Evolutionary conservation across 2,329 filamentous ascomycete genomes (phyloP).

Genomic region (Trichoderma aggressivum): DNA sequence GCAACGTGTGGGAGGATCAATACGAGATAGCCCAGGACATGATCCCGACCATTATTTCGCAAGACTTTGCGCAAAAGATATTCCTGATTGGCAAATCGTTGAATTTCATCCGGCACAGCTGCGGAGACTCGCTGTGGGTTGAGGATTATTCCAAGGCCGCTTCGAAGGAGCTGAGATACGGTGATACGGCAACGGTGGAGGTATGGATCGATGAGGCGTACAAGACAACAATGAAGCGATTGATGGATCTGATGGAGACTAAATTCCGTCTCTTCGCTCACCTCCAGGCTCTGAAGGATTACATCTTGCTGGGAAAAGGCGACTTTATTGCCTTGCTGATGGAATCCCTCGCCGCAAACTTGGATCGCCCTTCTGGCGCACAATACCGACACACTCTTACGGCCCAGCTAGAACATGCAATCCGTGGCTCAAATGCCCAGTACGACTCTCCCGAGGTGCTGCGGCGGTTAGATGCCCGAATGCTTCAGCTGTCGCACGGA

Average conservation of each 20-base stretch:
- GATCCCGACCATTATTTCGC: slow-evolving; percentile 89
- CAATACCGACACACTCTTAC: slow-evolving; percentile 96
- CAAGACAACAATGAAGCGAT: slow-evolving; percentile 93
- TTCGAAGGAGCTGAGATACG: slow-evolving; percentile 87
- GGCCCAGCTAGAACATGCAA: slow-evolving; percentile 95
- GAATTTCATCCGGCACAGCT: slow-evolving; percentile 96
- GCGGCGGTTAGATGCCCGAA: slow-evolving; percentile 88
- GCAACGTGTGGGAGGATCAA: slow-evolving; percentile 97
- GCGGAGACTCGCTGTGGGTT: slow-evolving; percentile 90
- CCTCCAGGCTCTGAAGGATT: slow-evolving; percentile 86
- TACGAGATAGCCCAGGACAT: slow-evolving; percentile 82
- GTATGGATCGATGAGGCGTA: slow-evolving; percentile 95
- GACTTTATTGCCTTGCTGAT: slow-evolving; percentile 97
- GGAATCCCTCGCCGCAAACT: slow-evolving; percentile 89
- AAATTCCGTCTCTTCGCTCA: slow-evolving; percentile 97
- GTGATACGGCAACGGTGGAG: slow-evolving; percentile 87
- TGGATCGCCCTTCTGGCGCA: slow-evolving; percentile 92
- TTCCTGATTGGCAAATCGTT: slow-evolving; percentile 97
- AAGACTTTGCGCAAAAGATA: slow-evolving; percentile 92
- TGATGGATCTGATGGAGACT: slow-evolving; percentile 88
- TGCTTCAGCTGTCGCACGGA: slow-evolving; percentile 93
- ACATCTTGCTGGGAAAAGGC: slow-evolving; percentile 88
- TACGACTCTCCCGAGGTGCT: slow-evolving; percentile 91
- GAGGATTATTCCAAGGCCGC: slow-evolving; percentile 91
- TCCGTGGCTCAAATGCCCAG: slow-evolving; percentile 94